These are phyloP conservation scores for Pyricularia pennisetigena DNA, from an alignment of 2,329 filamentous ascomycete species.

Conservation along the genomic window DNA sequence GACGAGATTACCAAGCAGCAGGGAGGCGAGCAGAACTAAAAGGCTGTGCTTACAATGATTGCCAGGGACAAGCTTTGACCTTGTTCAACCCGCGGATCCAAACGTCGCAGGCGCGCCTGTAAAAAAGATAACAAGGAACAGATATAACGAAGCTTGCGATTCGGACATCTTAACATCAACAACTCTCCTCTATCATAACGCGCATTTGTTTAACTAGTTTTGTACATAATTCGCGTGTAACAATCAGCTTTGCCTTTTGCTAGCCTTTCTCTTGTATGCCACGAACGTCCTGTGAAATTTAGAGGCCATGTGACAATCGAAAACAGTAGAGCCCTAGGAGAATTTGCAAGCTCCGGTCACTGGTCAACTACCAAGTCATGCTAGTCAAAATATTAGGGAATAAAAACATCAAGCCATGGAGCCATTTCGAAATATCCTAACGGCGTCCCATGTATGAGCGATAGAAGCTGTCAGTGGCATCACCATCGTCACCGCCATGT, in stretches of 20 bases:
- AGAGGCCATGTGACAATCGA: neutral
- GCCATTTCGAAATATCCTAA: conserved; percentile 22
- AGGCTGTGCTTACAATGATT: neutral
- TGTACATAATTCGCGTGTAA: conserved; percentile 4
- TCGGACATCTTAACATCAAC: neutral
- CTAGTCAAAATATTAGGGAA: neutral
- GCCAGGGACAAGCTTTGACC: neutral
- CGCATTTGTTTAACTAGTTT: conserved; percentile 3
- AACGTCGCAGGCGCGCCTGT: neutral
- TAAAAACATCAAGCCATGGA: neutral
- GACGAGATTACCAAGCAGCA: conserved; percentile 68
- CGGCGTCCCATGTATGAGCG: conserved; percentile 74
- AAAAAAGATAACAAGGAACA: neutral
- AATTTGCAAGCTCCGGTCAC: neutral
- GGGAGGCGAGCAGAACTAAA: conserved; percentile 56
- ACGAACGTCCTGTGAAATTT: too few relatives aligned
- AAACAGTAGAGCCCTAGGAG: neutral
- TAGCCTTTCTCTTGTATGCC: neutral
- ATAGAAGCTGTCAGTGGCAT: conserved; percentile 82
- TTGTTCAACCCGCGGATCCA: neutral
- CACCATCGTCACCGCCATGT: conserved; percentile 50
- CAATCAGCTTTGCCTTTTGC: neutral
- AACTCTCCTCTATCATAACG: neutral
- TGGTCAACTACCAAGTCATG: neutral
- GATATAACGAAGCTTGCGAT: neutral